phyloP scores from a whole-genome alignment of 305 asterid species.

The Rubia tinctorum region DNA sequence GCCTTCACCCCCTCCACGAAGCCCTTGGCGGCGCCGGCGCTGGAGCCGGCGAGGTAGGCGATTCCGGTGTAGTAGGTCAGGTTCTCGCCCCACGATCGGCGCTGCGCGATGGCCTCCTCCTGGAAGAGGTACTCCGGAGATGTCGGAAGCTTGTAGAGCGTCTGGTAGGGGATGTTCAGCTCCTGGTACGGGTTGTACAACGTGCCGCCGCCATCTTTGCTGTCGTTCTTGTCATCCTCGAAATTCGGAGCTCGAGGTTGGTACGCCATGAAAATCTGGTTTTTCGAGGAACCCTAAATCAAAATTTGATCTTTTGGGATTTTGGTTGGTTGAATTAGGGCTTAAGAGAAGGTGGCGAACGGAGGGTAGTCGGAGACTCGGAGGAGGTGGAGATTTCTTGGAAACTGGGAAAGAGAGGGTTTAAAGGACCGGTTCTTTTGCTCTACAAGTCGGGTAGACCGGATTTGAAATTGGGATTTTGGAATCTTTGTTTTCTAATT shows the following conservation, averaged over 20 bases:
- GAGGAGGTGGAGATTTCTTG: background rate
- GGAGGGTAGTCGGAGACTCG: background rate
- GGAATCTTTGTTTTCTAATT: background rate
- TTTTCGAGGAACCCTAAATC: background rate
- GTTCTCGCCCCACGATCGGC: slow-evolving; percentile 97
- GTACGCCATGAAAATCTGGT: slow-evolving; percentile 51
- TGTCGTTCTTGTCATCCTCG: slow-evolving; percentile 28
- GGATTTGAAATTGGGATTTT: background rate
- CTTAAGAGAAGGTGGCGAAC: background rate
- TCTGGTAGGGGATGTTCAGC: slow-evolving; percentile 52
- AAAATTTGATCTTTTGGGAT: background rate
- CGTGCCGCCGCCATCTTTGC: slow-evolving; percentile 42
- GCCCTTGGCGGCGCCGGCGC: slow-evolving; percentile 69
- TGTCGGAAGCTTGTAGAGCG: slow-evolving; percentile 72
- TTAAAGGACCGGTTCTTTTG: background rate
- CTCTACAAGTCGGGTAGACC: background rate
- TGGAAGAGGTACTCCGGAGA: slow-evolving; percentile 84
- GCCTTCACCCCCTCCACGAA: slow-evolving; percentile 59
- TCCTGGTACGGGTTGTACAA: slow-evolving; percentile 93
- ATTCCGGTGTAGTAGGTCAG: slow-evolving; percentile 84
- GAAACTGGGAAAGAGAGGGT: background rate
- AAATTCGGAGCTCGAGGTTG: slow-evolving; percentile 57
- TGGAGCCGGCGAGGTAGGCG: slow-evolving; percentile 74
- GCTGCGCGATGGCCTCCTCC: slow-evolving; percentile 72
- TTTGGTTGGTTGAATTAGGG: background rate